Evolutionary conservation across 2,329 filamentous ascomycete species (phyloP), one percentile per base, ranked within the genome.

Genomic region (Fusarium humuli): DNA sequence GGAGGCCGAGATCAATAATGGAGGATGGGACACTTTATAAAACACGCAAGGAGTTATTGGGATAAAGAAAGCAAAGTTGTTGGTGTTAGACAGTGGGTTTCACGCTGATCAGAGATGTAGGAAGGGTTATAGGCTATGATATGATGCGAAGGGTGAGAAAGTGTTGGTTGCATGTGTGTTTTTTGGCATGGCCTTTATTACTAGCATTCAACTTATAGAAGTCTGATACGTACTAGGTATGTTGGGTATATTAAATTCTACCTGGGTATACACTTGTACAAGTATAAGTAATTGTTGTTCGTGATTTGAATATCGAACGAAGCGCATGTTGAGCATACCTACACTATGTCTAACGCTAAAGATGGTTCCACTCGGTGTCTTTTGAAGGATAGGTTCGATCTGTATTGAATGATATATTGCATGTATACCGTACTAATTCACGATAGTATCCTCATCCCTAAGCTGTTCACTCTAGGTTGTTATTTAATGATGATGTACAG

Each of bases 1-100:
- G 71, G 96, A 99, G 83, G 92, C 93, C 16, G 96, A 99, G 79
- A 94, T 98, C 46, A 99, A 99, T 78, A 98, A 94, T 75, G 96
- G 96, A 1, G 96, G 96, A 0, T 99, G 96, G 96, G 96, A 99
- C 83, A 98, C 90, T 41, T 66, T 81, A 59, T 81, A 73, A 61
- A 61, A 22, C 27, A 46, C 16, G 29, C 22, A 40, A 27, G 30
- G 40, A 47, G 56, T 56, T 54, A 41, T 53, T 57, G 44, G 46
- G 27, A 46, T 44, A 32, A 56, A 29, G 27, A 41, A 44, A 48
- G 40, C 18, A 53, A 42, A 40, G 32, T 18, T 41, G 23, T 30
- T 29, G 42, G 45, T 34, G 23, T 27, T 42, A 29, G 34, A 37
- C 40, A 27, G 30, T 44, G 53, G 42, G 48, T 41, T 41, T 23